Percentiles rank a stretch among this genome's conserved stretches.
Evolutionary conservation across 257 asterid genomes (phyloP).

Genomic region (Solanum peruvianum): DNA sequence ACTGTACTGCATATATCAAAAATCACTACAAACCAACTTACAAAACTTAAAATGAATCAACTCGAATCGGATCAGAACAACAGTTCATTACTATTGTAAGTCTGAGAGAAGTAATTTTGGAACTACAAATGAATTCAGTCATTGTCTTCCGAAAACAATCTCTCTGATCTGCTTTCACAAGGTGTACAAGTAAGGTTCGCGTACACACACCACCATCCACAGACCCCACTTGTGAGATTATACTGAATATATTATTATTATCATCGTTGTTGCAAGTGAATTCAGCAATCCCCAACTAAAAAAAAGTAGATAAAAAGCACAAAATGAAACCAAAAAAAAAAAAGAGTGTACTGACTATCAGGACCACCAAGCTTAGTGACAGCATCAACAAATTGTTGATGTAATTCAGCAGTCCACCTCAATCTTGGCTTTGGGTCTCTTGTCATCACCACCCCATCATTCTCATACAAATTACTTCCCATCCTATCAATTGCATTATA

Average conservation of each 20-base stretch:
- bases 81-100: not conserved
- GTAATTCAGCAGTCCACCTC: conserved; percentile 39
- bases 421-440: conserved; percentile 39
- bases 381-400: conserved; percentile 38
- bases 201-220: not conserved
- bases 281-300: not conserved
- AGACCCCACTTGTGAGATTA: not conserved
- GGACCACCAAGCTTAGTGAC: conserved; percentile 42
- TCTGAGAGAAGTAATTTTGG: not conserved
- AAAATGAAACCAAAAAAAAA: not conserved
- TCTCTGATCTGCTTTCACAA: not conserved
- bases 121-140: not conserved
- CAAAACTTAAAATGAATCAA: not conserved
- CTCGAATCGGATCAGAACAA: not conserved
- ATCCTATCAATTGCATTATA: not conserved
- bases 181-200: not conserved
- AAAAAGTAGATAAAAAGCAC: not conserved
- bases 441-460: conserved; percentile 24
- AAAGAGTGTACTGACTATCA: conserved; percentile 22
- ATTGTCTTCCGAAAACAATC: not conserved
- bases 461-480: not conserved
- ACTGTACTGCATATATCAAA: not conserved
- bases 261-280: not conserved
- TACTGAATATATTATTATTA: not conserved
- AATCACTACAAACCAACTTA: not conserved